Conservation (phyloP, 2,329 filamentous ascomycete genomes). For the Colletotrichum orbiculare region DNA sequence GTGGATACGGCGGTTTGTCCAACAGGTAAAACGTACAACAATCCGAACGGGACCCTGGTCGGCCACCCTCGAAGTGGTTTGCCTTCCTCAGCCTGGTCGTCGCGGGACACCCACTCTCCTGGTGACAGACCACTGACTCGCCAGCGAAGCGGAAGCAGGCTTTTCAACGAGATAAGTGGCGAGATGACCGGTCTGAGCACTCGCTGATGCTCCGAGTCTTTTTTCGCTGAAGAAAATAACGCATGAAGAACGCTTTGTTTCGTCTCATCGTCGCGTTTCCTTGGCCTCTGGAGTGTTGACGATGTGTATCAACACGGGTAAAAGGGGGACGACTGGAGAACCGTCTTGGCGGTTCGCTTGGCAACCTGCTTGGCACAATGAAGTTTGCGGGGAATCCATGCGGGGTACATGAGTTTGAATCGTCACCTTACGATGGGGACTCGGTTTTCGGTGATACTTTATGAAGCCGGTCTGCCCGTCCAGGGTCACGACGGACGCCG, state of each 20-base stretch:
- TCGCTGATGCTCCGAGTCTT: background rate
- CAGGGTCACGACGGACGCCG: slow-evolving; percentile 5
- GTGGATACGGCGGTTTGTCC: too few species aligned
- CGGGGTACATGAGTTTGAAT: slow-evolving; percentile 18
- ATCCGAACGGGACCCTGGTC: background rate
- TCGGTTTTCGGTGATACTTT: slow-evolving; percentile 8
- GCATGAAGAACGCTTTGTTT: slow-evolving; percentile 19
- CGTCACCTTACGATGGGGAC: slow-evolving; percentile 1
- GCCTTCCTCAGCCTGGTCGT: background rate
- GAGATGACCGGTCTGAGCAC: slow-evolving; percentile 8
- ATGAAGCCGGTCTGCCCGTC: slow-evolving; percentile 7
- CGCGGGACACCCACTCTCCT: background rate
- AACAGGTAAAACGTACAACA: slow-evolving; percentile 6
- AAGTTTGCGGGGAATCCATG: slow-evolving; percentile 23
- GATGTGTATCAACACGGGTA: background rate
- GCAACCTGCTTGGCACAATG: slow-evolving; percentile 17
- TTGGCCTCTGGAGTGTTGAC: slow-evolving; percentile 20
- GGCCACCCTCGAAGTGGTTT: background rate
- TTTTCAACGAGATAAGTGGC: slow-evolving; percentile 13
- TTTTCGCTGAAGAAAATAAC: background rate
- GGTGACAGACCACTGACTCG: slow-evolving; percentile 8
- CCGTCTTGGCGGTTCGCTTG: slow-evolving; percentile 9
- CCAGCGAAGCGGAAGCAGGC: background rate
- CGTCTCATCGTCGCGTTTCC: slow-evolving; percentile 17
- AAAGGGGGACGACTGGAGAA: background rate